Conservation (phyloP, 805 yeast species). For the Yarrowia yakushimensis region DNA sequence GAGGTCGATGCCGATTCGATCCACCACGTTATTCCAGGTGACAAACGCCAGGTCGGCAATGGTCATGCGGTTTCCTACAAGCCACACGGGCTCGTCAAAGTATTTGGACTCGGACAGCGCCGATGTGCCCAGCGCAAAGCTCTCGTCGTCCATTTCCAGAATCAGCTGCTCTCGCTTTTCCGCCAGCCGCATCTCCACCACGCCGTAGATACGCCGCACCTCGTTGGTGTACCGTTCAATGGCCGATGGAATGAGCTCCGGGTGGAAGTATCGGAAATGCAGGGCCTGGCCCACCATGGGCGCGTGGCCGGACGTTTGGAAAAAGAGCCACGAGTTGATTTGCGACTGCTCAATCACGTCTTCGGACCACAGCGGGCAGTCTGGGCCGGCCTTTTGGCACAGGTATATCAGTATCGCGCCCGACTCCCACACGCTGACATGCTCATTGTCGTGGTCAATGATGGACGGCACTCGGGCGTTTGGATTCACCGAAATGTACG, state of each 20-base stretch:
- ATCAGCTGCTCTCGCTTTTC: slow-evolving; percentile 86
- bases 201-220: slow-evolving; percentile 36
- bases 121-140: slow-evolving; percentile 82
- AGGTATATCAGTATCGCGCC: slow-evolving; percentile 86
- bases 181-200: slow-evolving; percentile 90
- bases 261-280: slow-evolving; percentile 88
- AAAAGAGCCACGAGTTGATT: slow-evolving; percentile 83
- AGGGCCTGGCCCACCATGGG: slow-evolving; percentile 99
- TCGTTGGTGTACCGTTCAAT: slow-evolving; percentile 62
- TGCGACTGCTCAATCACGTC: slow-evolving; percentile 76
- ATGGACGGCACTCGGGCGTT: slow-evolving; percentile 94
- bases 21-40: slow-evolving; percentile 96
- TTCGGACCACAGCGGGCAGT: slow-evolving; percentile 75
- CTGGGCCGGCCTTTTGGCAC: slow-evolving; percentile 58
- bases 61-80: slow-evolving; percentile 78
- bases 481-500: slow-evolving; percentile 89
- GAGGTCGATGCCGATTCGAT: slow-evolving; percentile 83
- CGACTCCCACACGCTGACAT: slow-evolving; percentile 87
- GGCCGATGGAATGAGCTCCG: slow-evolving; percentile 80
- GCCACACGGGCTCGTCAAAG: slow-evolving; percentile 92
- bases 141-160: slow-evolving; percentile 78
- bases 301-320: slow-evolving; percentile 95
- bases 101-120: slow-evolving; percentile 80
- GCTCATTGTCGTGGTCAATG: slow-evolving; percentile 79
- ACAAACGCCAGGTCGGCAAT: slow-evolving; percentile 89